Percentiles rank a stretch among this genome's conserved stretches.
phyloP scores from a whole-genome alignment of 192 early-diverging fungal species.

The Radiomyces spectabilis region DNA sequence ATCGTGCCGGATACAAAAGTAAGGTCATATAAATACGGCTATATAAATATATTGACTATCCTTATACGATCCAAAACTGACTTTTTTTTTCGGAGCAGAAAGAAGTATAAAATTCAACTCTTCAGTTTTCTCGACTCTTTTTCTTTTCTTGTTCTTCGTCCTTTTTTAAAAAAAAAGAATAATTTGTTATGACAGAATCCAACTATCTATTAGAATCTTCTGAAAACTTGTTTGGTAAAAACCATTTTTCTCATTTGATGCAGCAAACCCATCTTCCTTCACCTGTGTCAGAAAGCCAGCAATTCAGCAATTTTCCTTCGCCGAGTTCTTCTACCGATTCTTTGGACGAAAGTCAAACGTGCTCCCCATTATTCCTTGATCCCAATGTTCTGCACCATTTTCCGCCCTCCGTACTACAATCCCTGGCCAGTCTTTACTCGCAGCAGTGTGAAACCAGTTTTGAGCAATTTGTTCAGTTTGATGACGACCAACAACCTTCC shows the following conservation, averaged over 20 bases:
- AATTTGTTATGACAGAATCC: too few species aligned
- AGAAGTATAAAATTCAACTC: too few species aligned
- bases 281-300: not conserved
- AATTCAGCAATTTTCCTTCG: slow-evolving; percentile 10
- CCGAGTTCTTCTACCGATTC: slow-evolving; percentile 12
- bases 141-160: too few species aligned
- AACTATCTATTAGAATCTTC: too few species aligned
- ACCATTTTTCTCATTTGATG: not conserved
- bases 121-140: too few species aligned
- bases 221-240: not conserved
- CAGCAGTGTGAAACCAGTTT: not conserved
- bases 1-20: too few species aligned
- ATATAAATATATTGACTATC: too few species aligned
- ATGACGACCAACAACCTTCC: not conserved
- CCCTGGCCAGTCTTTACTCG: not conserved
- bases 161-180: too few species aligned
- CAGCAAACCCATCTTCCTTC: not conserved
- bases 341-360: not conserved
- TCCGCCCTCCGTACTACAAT: not conserved
- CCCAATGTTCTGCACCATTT: not conserved
- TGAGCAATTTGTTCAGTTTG: slow-evolving; percentile 18
- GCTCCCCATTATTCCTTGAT: not conserved
- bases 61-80: too few species aligned
- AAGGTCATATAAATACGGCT: too few species aligned
- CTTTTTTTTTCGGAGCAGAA: too few species aligned